These are phyloP conservation scores for Mycena latifolia DNA, from an alignment of 768 basidiomycete genomes.

Conservation along the genomic window DNA sequence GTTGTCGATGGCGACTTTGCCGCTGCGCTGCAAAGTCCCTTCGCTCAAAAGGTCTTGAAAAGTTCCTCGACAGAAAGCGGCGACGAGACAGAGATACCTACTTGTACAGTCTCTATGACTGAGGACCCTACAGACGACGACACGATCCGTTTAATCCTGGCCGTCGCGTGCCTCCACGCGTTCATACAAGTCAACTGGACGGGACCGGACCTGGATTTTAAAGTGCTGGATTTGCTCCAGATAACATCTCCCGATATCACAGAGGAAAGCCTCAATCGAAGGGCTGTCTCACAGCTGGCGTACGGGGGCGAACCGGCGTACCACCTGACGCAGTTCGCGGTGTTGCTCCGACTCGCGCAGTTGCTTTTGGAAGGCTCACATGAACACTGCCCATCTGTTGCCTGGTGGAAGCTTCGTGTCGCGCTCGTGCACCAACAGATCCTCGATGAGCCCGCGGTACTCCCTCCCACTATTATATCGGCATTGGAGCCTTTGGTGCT, in stretches of 20 bases:
- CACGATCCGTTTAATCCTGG: constrained; percentile 70
- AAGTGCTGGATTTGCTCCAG: constrained; percentile 56
- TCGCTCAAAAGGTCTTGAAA: constrained; percentile 56
- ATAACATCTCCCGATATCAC: constrained; percentile 45
- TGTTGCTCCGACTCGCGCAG: constrained; percentile 82
- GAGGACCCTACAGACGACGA: constrained; percentile 60
- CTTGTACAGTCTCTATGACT: constrained; percentile 35
- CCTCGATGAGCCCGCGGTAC: constrained; percentile 85
- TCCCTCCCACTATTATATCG: constrained; percentile 56
- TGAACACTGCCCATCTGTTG: constrained; percentile 59
- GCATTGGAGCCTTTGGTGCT: constrained; percentile 57
- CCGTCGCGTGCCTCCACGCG: constrained; percentile 85
- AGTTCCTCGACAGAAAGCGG: constrained; percentile 42
- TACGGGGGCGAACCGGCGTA: constrained; percentile 95
- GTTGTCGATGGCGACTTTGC: constrained; percentile 73
- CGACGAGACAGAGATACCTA: constrained; percentile 47
- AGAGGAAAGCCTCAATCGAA: constrained; percentile 68
- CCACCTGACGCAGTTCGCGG: constrained; percentile 80
- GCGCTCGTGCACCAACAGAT: constrained; percentile 81
- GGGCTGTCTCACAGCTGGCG: constrained; percentile 82
- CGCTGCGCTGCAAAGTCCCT: constrained; percentile 59
- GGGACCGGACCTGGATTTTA: constrained; percentile 84
- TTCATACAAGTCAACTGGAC: constrained; percentile 98
- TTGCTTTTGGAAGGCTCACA: constrained; percentile 71
- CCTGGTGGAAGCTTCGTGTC: constrained; percentile 90